phyloP scores from a whole-genome alignment of 169 alveolate genomes.

The Prorocentrum cordatum region DNA sequence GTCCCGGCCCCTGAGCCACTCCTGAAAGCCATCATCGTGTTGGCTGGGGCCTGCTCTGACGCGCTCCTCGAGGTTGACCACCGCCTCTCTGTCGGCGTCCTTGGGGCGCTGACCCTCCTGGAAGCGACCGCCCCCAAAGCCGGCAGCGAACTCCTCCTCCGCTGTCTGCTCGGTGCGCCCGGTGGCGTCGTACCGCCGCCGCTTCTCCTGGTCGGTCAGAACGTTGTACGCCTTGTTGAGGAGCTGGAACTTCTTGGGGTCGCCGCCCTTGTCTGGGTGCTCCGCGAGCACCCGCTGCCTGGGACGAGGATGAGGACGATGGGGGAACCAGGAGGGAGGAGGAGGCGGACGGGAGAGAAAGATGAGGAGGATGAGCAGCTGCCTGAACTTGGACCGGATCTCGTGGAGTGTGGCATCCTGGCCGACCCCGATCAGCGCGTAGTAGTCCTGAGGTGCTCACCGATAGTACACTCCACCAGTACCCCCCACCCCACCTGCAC shows the following conservation, averaged over 20 bases:
- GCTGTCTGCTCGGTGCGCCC: conserved; percentile 43
- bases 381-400: too few species aligned
- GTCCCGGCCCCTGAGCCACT: conserved; percentile 51
- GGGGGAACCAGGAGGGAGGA: too few species aligned
- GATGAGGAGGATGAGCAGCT: too few species aligned
- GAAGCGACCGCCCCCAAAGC: conserved; percentile 40
- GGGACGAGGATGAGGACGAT: too few species aligned
- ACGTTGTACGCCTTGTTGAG: conserved; percentile 55
- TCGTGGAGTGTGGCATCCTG: too few species aligned
- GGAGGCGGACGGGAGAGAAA: too few species aligned
- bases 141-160: conserved; percentile 44
- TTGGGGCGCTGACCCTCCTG: conserved; percentile 7
- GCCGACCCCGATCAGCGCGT: too few species aligned
- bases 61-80: conserved; percentile 51
- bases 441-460: too few species aligned
- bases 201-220: neutral
- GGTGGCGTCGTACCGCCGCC: conserved; percentile 39
- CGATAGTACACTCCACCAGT: too few species aligned
- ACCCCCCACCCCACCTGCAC: too few species aligned
- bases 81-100: conserved; percentile 44
- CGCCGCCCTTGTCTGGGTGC: conserved; percentile 70
- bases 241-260: conserved; percentile 59
- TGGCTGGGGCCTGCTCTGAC: neutral
- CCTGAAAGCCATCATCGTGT: conserved; percentile 12
- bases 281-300: conserved; percentile 41